Evolutionary conservation across 495 filamentous ascomycete species (phyloP), one percentile per base, ranked within the genome.

Genomic region (Lepraria neglecta): DNA sequence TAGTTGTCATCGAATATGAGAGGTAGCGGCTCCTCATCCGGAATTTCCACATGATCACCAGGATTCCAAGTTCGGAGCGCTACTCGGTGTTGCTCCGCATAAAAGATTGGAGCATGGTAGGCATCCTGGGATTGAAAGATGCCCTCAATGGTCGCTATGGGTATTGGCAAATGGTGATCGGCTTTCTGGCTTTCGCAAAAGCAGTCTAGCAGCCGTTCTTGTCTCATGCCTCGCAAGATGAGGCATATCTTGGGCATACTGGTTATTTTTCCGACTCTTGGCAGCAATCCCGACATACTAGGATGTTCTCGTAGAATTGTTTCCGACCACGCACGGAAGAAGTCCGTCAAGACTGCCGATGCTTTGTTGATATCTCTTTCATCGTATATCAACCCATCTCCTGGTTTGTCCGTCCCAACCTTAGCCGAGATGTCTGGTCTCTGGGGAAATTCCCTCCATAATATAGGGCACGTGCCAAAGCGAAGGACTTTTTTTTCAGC

Each of bases 11-110:
- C 27, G 12, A 27, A 47, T 47, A 50, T 33, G 6, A 58, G 35
- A n/a, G 64, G 54, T 46, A 65, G 42, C 28, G 64, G 60, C 38
- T 65, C 64, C 45, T 9, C 60, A 4, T 63, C 59, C 4, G 42
- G 31, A 3, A 65, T 57, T 10, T 58, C 21, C 1, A 58, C 28
- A 33, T 65, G 64, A 10, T 48, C 3, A 5, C 55, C 60, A 9
- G 56, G 47, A 56, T 42, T 33, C 58, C 63, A 65, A 0, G 48
- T 42, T 28, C 45, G 45, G 12, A n/a, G 48, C 3, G 24, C 30
- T 33, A 46, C 56, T 30, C 61, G 35, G 40, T 64, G 60, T 50
- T 64, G 61, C 21, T 64, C 61, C n/a, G 44, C 44, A 24, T 30
- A 35, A 27, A 64, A 44, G 11, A n/a, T 60, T 12, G 12, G 17